These are phyloP conservation scores for Xylaria sp. DNA, from an alignment of 2,329 filamentous ascomycete species.

Conservation along the genomic window DNA sequence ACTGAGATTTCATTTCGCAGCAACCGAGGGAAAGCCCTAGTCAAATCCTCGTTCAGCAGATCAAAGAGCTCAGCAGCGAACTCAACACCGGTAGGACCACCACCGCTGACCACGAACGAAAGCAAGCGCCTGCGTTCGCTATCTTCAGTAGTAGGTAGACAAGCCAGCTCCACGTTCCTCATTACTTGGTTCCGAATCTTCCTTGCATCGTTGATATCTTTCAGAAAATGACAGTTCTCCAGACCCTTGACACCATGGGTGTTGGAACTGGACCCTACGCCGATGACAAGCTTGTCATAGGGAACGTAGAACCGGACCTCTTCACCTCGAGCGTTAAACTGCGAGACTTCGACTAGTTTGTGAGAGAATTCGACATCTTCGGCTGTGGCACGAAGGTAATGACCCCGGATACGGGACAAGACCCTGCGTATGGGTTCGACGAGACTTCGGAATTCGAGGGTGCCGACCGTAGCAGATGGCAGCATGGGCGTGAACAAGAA, in stretches of 20 bases:
- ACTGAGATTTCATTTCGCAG: conserved; percentile 98
- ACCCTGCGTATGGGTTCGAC: conserved; percentile 94
- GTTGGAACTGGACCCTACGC: conserved; percentile 91
- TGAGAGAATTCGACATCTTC: conserved; percentile 92
- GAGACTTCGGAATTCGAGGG: conserved; percentile 87
- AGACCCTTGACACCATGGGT: conserved; percentile 95
- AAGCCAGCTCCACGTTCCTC: conserved; percentile 88
- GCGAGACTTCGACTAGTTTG: conserved; percentile 88
- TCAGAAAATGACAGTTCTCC: conserved; percentile 93
- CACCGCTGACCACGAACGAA: conserved; percentile 95
- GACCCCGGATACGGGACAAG: conserved; percentile 79
- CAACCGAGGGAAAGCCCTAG: conserved; percentile 83
- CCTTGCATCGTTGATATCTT: conserved; percentile 92
- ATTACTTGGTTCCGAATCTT: conserved; percentile 89
- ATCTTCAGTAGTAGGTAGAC: conserved; percentile 90
- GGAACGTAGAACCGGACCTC: conserved; percentile 89
- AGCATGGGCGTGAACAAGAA: conserved; percentile 99
- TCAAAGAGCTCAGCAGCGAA: conserved; percentile 97
- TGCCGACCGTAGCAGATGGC: conserved; percentile 95
- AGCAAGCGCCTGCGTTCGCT: conserved; percentile 87
- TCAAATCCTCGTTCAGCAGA: conserved; percentile 93
- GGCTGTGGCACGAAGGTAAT: conserved; percentile 88
- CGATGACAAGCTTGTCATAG: conserved; percentile 95
- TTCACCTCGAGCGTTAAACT: conserved; percentile 76
- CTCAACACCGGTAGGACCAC: conserved; percentile 95